phyloP scores from a whole-genome alignment of 163 green algal genomes.

The Chlorella variabilis region DNA sequence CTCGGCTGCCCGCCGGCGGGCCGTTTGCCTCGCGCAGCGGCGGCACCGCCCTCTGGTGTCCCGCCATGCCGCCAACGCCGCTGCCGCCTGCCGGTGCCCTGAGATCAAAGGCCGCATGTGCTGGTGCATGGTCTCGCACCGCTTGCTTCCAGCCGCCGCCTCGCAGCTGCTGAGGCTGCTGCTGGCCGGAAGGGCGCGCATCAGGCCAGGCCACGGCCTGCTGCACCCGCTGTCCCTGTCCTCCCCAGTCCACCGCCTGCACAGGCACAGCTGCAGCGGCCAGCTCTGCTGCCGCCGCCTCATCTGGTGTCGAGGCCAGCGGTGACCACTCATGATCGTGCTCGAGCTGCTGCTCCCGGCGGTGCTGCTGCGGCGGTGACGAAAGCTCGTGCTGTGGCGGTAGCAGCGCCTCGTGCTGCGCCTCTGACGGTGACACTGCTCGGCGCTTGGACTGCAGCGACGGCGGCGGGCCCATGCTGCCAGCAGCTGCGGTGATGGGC shows the following conservation, averaged over 20 bases:
- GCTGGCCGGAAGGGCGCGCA: neutral
- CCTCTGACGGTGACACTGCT: neutral
- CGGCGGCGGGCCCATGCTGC: neutral
- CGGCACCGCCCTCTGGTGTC: neutral
- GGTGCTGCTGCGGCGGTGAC: neutral
- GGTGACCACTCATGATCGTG: neutral
- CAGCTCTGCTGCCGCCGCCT: neutral
- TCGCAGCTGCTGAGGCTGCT: neutral
- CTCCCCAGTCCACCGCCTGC: too few relatives aligned
- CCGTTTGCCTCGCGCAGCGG: neutral
- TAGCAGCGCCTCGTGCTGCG: neutral
- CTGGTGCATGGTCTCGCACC: neutral
- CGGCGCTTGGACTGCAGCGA: neutral
- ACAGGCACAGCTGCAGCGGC: too few relatives aligned
- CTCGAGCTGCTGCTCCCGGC: neutral
- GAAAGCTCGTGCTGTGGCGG: neutral
- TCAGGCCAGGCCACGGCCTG: neutral
- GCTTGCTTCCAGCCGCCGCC: conserved; percentile 20
- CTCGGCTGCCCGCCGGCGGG: neutral
- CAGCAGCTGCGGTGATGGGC: neutral
- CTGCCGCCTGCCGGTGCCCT: too few relatives aligned
- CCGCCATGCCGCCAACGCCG: neutral
- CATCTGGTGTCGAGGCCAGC: neutral
- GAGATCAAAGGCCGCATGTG: conserved; percentile 16
- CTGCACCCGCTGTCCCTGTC: too few relatives aligned